Evolutionary conservation across 1,284 basidiomycete genomes (phyloP).

Genomic region (Cutaneotrichosporon cyanovorans): DNA sequence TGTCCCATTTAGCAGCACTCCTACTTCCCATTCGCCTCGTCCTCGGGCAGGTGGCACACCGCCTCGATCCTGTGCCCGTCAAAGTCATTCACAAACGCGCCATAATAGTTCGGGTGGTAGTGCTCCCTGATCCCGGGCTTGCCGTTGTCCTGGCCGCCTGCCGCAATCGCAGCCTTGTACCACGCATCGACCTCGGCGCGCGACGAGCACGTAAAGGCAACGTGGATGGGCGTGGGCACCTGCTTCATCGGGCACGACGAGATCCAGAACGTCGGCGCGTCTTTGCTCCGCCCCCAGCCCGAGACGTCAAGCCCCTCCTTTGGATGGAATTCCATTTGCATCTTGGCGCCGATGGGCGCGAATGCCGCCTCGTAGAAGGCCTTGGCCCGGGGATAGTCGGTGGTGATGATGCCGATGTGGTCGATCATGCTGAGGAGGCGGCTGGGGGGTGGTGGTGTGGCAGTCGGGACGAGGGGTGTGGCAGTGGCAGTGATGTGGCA

Average conservation of each 20-base stretch:
- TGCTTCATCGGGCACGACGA: background rate
- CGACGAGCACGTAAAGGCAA: conserved; percentile 4
- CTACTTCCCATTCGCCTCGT: too few relatives aligned
- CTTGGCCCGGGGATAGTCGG: conserved; percentile 11
- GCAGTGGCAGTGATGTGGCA: too few relatives aligned
- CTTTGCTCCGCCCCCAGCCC: conserved; percentile 6
- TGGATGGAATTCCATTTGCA: conserved; percentile 5
- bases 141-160: conserved; percentile 12
- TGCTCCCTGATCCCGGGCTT: conserved; percentile 9
- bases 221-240: conserved; percentile 1
- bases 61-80: conserved; percentile 18
- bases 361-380: conserved; percentile 10
- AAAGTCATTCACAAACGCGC: conserved; percentile 11
- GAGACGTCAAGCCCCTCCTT: background rate
- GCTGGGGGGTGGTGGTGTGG: too few relatives aligned
- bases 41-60: conserved; percentile 7
- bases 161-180: conserved; percentile 11
- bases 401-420: conserved; percentile 11
- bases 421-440: conserved; percentile 11
- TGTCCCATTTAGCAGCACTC: too few relatives aligned
- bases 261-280: conserved; percentile 12
- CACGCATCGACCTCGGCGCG: conserved; percentile 7
- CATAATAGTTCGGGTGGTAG: conserved; percentile 17
- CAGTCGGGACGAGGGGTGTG: too few relatives aligned
- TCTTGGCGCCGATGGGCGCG: conserved; percentile 4